These are phyloP conservation scores for Nitzschia palea DNA, from an alignment of 108 stramenopile genomes.

Conservation along the genomic window DNA sequence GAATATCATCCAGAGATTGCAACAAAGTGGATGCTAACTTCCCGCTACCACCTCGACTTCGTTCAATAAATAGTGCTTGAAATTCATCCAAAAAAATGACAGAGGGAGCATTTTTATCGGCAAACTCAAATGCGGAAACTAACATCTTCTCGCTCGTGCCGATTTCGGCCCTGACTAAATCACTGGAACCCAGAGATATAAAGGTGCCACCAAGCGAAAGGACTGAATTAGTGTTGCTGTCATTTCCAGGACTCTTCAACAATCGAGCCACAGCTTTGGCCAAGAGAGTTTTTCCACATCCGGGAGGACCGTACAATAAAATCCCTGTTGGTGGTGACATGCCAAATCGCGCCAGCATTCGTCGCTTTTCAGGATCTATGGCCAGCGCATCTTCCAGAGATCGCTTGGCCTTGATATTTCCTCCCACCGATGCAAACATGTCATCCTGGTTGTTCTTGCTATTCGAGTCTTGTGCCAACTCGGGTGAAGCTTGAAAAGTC, in stretches of 20 bases:
- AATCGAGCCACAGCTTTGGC: slow-evolving; percentile 72
- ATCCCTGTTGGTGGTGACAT: slow-evolving; percentile 68
- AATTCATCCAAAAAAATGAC: slow-evolving; percentile 87
- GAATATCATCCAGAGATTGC: slow-evolving; percentile 79
- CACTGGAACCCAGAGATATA: slow-evolving; percentile 71
- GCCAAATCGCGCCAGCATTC: slow-evolving; percentile 50
- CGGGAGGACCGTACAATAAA: slow-evolving; percentile 80
- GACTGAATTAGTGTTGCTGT: background rate
- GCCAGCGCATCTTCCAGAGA: slow-evolving; percentile 78
- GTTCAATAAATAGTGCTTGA: slow-evolving; percentile 76
- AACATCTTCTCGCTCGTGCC: slow-evolving; percentile 84
- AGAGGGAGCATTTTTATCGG: slow-evolving; percentile 69
- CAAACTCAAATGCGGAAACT: slow-evolving; percentile 69
- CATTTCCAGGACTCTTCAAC: slow-evolving; percentile 25
- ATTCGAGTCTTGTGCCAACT: background rate
- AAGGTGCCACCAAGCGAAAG: slow-evolving; percentile 53
- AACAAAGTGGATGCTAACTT: slow-evolving; percentile 71
- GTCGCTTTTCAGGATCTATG: slow-evolving; percentile 53
- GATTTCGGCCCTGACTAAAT: slow-evolving; percentile 68
- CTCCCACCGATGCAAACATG: slow-evolving; percentile 67
- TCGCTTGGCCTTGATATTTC: slow-evolving; percentile 70
- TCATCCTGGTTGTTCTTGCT: background rate
- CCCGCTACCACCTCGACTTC: slow-evolving; percentile 55
- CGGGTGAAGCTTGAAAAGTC: slow-evolving; percentile 11
- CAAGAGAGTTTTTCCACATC: slow-evolving; percentile 82